Percentiles rank a stretch among this genome's conserved stretches.
Evolutionary conservation across 129 eudicot species (phyloP).

Genomic region (Sambucus nigra): DNA sequence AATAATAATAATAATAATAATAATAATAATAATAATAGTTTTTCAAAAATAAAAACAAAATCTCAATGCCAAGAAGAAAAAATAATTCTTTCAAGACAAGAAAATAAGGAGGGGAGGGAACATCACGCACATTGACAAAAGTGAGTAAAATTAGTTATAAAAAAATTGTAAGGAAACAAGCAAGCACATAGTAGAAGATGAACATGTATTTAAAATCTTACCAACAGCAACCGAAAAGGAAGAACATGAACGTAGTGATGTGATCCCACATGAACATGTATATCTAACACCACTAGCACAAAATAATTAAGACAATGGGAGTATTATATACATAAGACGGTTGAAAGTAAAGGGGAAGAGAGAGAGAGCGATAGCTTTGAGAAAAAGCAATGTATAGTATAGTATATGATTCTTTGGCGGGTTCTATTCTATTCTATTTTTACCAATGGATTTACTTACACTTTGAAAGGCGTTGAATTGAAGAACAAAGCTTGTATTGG

Average conservation of each 20-base stretch:
- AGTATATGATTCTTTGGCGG: conserved; percentile 2
- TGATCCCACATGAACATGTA: conserved; percentile 6
- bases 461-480: conserved; percentile 17
- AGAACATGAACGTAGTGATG: neutral
- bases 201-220: neutral
- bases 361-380: conserved; percentile 27
- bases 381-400: conserved; percentile 25
- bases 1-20: neutral
- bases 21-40: neutral
- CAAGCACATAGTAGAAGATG: neutral
- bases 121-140: neutral
- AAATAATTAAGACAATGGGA: neutral
- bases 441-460: too few relatives aligned
- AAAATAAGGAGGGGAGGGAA: neutral
- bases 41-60: neutral
- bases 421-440: conserved; percentile 7
- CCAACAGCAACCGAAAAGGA: neutral
- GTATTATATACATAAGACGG: neutral
- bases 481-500: neutral
- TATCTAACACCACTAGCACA: neutral
- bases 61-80: neutral
- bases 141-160: neutral
- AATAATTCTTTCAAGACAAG: neutral
- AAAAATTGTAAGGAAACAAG: neutral
- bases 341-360: neutral